These are phyloP conservation scores for Aphanomyces invadans DNA, from an alignment of 352 stramenopile species.

Conservation along the genomic window DNA sequence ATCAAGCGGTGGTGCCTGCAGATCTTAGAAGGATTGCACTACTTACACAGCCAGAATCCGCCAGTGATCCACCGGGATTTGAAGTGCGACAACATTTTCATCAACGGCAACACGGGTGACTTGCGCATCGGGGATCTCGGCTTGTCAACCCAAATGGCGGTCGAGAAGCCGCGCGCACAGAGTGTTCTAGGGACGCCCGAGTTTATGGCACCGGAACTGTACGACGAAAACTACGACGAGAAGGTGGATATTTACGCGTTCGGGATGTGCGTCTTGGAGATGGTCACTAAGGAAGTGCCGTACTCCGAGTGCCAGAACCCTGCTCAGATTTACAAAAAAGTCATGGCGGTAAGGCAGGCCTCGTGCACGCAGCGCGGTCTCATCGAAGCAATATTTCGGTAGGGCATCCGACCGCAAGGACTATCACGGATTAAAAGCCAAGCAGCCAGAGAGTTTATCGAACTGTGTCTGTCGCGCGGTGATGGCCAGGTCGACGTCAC, in stretches of 20 bases:
- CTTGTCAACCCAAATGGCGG: constrained; percentile 74
- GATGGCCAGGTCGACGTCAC: constrained; percentile 75
- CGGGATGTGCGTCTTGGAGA: constrained; percentile 99
- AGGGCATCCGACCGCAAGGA: constrained; percentile 60
- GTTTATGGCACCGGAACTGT: constrained; percentile 99
- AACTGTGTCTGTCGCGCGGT: constrained; percentile 70
- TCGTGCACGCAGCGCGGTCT: background rate
- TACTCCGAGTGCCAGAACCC: constrained; percentile 95
- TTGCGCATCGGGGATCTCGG: constrained; percentile 97
- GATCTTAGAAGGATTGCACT: constrained; percentile 94
- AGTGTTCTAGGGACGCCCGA: constrained; percentile 97
- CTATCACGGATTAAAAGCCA: constrained; percentile 68
- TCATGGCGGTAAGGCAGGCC: constrained; percentile 41
- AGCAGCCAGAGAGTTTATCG: constrained; percentile 70
- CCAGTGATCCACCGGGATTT: constrained; percentile 91
- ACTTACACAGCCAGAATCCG: constrained; percentile 84
- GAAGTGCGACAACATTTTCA: constrained; percentile 97
- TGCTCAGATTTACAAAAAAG: constrained; percentile 88
- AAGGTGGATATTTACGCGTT: constrained; percentile 98
- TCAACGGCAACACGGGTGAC: constrained; percentile 97
- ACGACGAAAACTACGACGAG: constrained; percentile 97
- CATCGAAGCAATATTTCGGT: background rate
- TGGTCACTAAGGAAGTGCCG: constrained; percentile 98
- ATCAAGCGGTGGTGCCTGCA: constrained; percentile 96
- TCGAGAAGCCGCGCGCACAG: constrained; percentile 73